phyloP scores from a whole-genome alignment of 371 early-diverging fungal species.

The Mucor plumbeus region DNA sequence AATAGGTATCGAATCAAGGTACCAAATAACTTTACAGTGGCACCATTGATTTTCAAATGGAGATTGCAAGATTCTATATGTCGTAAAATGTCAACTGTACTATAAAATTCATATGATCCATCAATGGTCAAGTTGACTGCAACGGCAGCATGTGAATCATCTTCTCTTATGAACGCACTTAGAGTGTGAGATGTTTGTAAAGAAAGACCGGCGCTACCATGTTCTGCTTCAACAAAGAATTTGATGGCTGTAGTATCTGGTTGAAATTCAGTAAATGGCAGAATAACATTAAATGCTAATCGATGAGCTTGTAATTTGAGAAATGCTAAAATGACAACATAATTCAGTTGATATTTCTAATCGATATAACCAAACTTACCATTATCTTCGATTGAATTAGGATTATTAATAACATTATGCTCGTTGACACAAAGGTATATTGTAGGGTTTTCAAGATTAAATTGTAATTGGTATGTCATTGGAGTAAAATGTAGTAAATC shows the following conservation, averaged over 20 bases:
- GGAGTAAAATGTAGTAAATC: conserved; percentile 76
- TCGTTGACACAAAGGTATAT: conserved; percentile 80
- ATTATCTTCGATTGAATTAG: conserved; percentile 75
- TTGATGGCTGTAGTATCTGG: conserved; percentile 62
- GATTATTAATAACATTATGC: conserved; percentile 83
- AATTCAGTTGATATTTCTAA: not conserved
- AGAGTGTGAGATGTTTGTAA: conserved; percentile 75
- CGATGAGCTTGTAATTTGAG: conserved; percentile 58
- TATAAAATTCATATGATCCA: conserved; percentile 71
- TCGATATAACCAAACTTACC: conserved; percentile 46
- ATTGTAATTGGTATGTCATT: conserved; percentile 63
- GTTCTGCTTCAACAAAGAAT: conserved; percentile 65
- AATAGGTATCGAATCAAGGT: conserved; percentile 74
- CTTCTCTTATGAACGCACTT: conserved; percentile 68
- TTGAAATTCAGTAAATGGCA: conserved; percentile 68
- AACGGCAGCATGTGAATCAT: conserved; percentile 61
- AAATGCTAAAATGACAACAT: conserved; percentile 51
- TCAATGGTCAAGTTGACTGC: conserved; percentile 56
- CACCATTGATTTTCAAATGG: conserved; percentile 68
- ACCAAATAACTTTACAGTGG: conserved; percentile 71
- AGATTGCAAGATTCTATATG: conserved; percentile 70
- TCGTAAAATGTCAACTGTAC: conserved; percentile 53
- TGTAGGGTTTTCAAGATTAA: conserved; percentile 59
- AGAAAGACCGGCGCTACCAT: conserved; percentile 58
- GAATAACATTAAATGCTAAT: conserved; percentile 45